Conservation (phyloP, 495 filamentous ascomycete genomes). For the Amphirosellinia nigrospora region DNA sequence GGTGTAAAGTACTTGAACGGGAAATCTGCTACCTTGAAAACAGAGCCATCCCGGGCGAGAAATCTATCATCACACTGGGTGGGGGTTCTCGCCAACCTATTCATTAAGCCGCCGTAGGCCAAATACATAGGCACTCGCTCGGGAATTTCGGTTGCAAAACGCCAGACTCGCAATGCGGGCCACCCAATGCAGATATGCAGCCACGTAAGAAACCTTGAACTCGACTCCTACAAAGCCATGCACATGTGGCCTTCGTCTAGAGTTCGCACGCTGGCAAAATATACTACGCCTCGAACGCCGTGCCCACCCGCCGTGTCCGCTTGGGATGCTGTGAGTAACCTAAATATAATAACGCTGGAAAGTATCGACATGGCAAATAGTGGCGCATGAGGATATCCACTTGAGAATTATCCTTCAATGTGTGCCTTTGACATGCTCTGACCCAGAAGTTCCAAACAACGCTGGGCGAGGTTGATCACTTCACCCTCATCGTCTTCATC, state of each 20-base stretch:
- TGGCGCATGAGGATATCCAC: not conserved
- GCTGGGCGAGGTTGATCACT: conserved; percentile 87
- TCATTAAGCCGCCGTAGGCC: conserved; percentile 26
- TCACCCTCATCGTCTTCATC: conserved; percentile 88
- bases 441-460: conserved; percentile 86
- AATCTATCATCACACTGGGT: conserved; percentile 16
- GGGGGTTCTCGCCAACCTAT: conserved; percentile 22
- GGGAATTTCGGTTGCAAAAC: conserved; percentile 33
- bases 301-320: conserved; percentile 43
- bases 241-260: conserved; percentile 1
- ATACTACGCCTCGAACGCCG: conserved; percentile 45
- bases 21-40: conserved; percentile 13
- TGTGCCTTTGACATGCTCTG: conserved; percentile 60
- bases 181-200: conserved; percentile 44
- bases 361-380: conserved; percentile 19
- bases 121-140: conserved; percentile 9
- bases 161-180: conserved; percentile 33
- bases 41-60: conserved; percentile 24
- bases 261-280: conserved; percentile 24
- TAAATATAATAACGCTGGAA: conserved; percentile 36
- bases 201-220: conserved; percentile 38
- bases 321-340: conserved; percentile 49
- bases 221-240: conserved; percentile 28
- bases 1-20: conserved; percentile 21
- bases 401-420: conserved; percentile 56